phyloP scores from a whole-genome alignment of 805 yeast genomes.

The Pichia deserticola region DNA sequence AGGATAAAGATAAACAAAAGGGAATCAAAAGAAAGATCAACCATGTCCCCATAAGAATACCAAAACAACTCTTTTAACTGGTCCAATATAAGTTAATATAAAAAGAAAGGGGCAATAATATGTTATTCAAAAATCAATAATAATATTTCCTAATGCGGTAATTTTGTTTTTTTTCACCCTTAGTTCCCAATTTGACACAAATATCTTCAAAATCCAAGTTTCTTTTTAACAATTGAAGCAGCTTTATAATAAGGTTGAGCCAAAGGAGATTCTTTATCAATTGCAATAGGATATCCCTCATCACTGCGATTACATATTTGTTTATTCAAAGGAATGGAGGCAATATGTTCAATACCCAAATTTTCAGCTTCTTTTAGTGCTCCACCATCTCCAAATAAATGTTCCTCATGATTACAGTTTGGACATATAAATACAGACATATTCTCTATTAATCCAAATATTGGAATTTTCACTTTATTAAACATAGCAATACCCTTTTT shows the following conservation, averaged over 20 bases:
- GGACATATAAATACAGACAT: conserved; percentile 78
- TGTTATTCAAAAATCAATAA: neutral
- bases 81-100: no score
- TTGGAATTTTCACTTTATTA: conserved; percentile 58
- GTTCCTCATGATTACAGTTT: conserved; percentile 64
- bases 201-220: neutral
- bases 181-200: no score
- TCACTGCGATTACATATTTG: conserved; percentile 57
- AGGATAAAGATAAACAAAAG: no score
- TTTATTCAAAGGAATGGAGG: conserved; percentile 59
- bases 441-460: conserved; percentile 72
- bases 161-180: no score
- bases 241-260: conserved; percentile 45
- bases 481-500: conserved; percentile 77
- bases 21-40: no score
- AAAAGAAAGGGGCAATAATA: neutral
- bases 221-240: conserved; percentile 21
- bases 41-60: no score
- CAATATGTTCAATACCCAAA: conserved; percentile 45
- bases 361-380: conserved; percentile 41
- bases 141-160: no score
- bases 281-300: conserved; percentile 54
- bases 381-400: conserved; percentile 66
- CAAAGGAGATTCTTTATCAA: conserved; percentile 31
- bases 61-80: no score